Evolutionary conservation across 2,329 filamentous ascomycete genomes (phyloP), one percentile per base, ranked within the genome.

Genomic region (Aspergillus phoenicis): DNA sequence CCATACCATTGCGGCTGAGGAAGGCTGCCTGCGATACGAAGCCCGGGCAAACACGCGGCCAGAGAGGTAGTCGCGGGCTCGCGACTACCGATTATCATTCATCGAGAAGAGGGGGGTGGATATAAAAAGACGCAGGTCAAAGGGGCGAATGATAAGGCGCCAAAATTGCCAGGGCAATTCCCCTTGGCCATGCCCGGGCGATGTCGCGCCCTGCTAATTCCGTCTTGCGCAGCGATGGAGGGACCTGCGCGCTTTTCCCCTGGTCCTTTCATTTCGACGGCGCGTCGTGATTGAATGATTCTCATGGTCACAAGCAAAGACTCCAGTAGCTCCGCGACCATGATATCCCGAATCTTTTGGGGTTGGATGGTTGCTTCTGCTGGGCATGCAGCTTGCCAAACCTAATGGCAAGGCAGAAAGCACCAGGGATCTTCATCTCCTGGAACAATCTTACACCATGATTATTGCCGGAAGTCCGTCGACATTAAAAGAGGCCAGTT

Each of bases 401-500:
- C 30, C 51, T 39, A 53, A 65, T 61, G 57, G 52, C 57, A 52
- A 55, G 53, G 45, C 45, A 60, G 33, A 52, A 62, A 49, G 57
- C 55, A 47, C 36, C 60, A 43, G 48, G 51, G 55, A 41, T 54
- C 58, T 59, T 59, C 39, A 47, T 13, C 10, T 54, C 47, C 52
- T 59, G 58, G 57, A 63, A 59, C 47, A 58, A 39, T 39, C 38
- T 41, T 49, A 55, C 57, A 38, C 15, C 41, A n/a, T 57, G 52
- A 49, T 28, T 45, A 36, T 45, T 54, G 57, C 20, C 49, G 53
- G 59, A 17, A 22, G 52, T 38, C 52, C 39, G 60, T 54, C 38
- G 56, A 55, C 48, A 58, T 56, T 53, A 57, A 57, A 59, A 58
- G 43, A 33, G 20, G 6, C 39, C 52, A 36, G 39, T 51, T 33